Evolutionary conservation across 1,139 yeast genomes (phyloP), one percentile per base, ranked within the genome.

Genomic region (Yamadazyma membranifaciens): DNA sequence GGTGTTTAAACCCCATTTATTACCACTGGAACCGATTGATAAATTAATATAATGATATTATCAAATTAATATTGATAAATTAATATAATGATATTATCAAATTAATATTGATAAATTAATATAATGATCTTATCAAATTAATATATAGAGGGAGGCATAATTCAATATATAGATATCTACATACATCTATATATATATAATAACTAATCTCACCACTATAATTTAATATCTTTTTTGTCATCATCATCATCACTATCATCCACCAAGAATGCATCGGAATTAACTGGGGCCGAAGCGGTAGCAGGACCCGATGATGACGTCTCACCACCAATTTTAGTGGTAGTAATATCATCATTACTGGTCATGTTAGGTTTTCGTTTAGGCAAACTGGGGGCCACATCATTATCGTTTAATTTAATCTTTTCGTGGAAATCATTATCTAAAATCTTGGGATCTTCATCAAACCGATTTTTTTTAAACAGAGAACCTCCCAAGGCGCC

Each of bases 171-270:
- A n/a, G n/a, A n/a, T n/a, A n/a, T n/a, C n/a, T n/a, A n/a, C n/a
- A n/a, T n/a, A n/a, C n/a, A n/a, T n/a, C n/a, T n/a, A n/a, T n/a
- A n/a, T n/a, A 20, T 20, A 20, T 20, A 20, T 20, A 20, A 20
- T 20, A 5, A 20, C 24, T 20, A 20, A 20, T 20, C 7, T 20
- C 24, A 20, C 24, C 24, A 38, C 17, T 14, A 37, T 14, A 38
- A 34, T 25, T 38, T 47, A 25, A 33, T 40, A 14, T 40, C 39
- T 34, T 49, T 50, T 29, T 46, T 49, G 37, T 46, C 52, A 24
- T 78, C 81, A 41, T 83, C 89, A 43, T 83, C 91, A 50, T 86
- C 94, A 55, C 85, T 80, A 52, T 85, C 92, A 39, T 86, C 87
- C 34, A 86, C 85, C 55, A 83, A 73, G 57, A 86, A 86, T 1